A percentile compares a stretch with the other conserved stretches of the same genome.
phyloP scores from a whole-genome alignment of 148 eudicot genomes.

The Hydrangea macrophylla region DNA sequence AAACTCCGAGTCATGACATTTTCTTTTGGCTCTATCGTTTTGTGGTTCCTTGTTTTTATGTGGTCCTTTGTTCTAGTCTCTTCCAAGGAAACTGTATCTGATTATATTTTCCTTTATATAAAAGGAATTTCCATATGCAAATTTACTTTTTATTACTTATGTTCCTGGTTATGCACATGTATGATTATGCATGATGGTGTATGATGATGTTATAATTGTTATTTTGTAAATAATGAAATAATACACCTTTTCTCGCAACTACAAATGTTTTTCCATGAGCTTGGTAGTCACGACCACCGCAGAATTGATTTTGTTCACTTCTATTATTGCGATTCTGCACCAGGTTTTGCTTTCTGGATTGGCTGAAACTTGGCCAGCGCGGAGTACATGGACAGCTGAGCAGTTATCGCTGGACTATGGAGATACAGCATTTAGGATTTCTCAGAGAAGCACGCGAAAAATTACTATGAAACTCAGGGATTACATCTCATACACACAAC shows the following conservation, averaged over 20 bases:
- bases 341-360: conserved; percentile 79
- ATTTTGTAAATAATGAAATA: not conserved
- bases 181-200: no score
- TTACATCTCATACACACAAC: conserved; percentile 71
- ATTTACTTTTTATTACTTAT: not conserved
- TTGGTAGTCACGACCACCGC: not conserved
- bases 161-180: not conserved
- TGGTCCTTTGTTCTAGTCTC: not conserved
- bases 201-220: not conserved
- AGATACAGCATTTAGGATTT: conserved; percentile 68
- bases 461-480: conserved; percentile 61
- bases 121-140: not conserved
- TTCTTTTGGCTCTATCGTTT: not conserved
- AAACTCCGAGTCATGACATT: not conserved
- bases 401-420: conserved; percentile 63
- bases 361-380: conserved; percentile 85
- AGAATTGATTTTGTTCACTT: conserved; percentile 1
- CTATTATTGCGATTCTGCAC: conserved; percentile 16
- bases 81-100: not conserved
- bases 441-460: conserved; percentile 72
- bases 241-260: not conserved
- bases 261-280: not conserved
- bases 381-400: conserved; percentile 65
- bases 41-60: not conserved
- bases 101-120: not conserved